A percentile compares a stretch with the other conserved stretches of the same genome.
These are phyloP conservation scores for Zygoascus meyerae DNA, from an alignment of 1,139 yeast genomes.

Conservation along the genomic window DNA sequence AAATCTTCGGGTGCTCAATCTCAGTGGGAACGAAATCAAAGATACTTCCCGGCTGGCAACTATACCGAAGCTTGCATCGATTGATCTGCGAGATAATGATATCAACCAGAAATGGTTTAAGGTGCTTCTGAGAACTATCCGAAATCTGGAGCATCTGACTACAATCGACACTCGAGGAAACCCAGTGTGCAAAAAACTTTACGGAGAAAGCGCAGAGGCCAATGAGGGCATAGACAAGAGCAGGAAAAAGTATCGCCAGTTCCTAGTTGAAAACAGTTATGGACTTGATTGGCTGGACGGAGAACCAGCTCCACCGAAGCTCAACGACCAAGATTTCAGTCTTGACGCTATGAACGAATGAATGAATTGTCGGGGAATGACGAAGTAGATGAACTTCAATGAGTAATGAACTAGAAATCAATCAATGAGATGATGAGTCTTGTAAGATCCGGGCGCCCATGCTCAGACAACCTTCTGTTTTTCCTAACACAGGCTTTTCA, in stretches of 20 bases:
- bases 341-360: too few species aligned
- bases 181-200: slow-evolving; percentile 29
- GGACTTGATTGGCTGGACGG: slow-evolving; percentile 6
- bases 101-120: slow-evolving; percentile 19
- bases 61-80: slow-evolving; percentile 27
- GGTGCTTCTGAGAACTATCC: slow-evolving; percentile 22
- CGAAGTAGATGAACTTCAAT: too few species aligned
- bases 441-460: too few species aligned
- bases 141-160: slow-evolving; percentile 22
- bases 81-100: slow-evolving; percentile 29
- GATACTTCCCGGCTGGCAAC: slow-evolving; percentile 26
- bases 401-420: too few species aligned
- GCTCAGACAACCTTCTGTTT: too few species aligned
- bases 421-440: too few species aligned
- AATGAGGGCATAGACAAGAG: slow-evolving; percentile 2
- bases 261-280: slow-evolving; percentile 3
- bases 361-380: too few species aligned
- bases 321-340: too few species aligned
- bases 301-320: background rate
- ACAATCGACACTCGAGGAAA: slow-evolving; percentile 32
- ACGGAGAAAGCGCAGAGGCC: slow-evolving; percentile 12
- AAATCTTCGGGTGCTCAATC: slow-evolving; percentile 32
- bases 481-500: too few species aligned
- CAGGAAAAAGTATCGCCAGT: slow-evolving; percentile 1
- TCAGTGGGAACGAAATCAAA: slow-evolving; percentile 29